Percentiles rank a stretch among this genome's conserved stretches.
phyloP scores from a whole-genome alignment of 495 filamentous ascomycete genomes.

The Penicillium angulare region DNA sequence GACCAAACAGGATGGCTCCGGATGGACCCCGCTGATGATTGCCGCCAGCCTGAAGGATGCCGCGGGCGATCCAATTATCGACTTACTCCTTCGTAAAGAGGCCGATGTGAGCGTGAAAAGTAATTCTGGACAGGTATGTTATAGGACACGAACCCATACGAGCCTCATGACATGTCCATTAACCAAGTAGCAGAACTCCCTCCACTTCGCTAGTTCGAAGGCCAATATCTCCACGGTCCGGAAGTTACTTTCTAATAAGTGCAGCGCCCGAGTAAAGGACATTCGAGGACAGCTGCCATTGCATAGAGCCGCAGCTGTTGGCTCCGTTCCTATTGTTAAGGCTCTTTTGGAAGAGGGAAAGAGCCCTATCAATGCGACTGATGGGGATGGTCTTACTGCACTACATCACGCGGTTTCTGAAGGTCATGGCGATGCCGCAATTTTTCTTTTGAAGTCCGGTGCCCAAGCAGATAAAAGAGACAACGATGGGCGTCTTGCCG shows the following conservation, averaged over 20 bases:
- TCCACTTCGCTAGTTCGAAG: constrained; percentile 93
- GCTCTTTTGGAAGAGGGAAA: constrained; percentile 69
- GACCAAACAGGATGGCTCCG: constrained; percentile 68
- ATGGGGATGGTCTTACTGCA: constrained; percentile 78
- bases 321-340: constrained; percentile 81
- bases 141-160: no score
- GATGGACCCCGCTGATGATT: constrained; percentile 97
- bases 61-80: constrained; percentile 53
- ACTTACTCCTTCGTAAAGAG: constrained; percentile 73
- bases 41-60: constrained; percentile 72
- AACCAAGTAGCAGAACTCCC: constrained; percentile 57
- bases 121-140: constrained; percentile 57
- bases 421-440: constrained; percentile 86
- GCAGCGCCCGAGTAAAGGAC: constrained; percentile 81
- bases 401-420: constrained; percentile 94
- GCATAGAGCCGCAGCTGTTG: constrained; percentile 88
- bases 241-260: constrained; percentile 70
- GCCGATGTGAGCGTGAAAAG: constrained; percentile 84
- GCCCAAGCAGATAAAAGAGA: constrained; percentile 82
- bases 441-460: constrained; percentile 77
- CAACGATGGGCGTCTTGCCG: constrained; percentile 64
- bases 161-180: not conserved
- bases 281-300: constrained; percentile 81
- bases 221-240: constrained; percentile 77
- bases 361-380: constrained; percentile 85